Evolutionary conservation across 345 rosid species (phyloP).

Genomic region (Moringa oleifera): DNA sequence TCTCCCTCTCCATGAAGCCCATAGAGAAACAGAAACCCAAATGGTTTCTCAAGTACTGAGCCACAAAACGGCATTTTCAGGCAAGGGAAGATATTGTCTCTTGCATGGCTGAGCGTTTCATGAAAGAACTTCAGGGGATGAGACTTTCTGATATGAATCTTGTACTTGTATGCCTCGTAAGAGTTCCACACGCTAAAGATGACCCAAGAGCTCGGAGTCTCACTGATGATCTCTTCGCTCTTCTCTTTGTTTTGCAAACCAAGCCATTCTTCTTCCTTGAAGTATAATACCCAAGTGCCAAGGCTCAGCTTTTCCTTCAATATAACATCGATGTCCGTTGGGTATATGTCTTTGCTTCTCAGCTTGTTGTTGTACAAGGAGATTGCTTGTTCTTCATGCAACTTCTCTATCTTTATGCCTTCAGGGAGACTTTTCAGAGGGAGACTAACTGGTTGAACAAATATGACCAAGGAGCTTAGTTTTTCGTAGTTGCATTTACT

Average conservation of each 20-base stretch:
- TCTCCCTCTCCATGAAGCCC: constrained; percentile 50
- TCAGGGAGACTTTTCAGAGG: constrained; percentile 11
- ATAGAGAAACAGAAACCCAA: constrained; percentile 43
- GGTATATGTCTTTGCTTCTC: constrained; percentile 35
- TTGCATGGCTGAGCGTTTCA: constrained; percentile 27
- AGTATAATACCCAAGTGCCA: constrained; percentile 56
- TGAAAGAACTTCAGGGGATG: constrained; percentile 23
- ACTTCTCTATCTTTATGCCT: constrained; percentile 34
- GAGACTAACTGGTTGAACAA: constrained; percentile 29
- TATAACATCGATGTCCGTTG: constrained; percentile 38
- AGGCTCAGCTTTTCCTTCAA: constrained; percentile 40
- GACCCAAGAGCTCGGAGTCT: constrained; percentile 34
- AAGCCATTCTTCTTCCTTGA: constrained; percentile 32
- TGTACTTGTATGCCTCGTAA: constrained; percentile 29
- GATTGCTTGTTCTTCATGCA: constrained; percentile 40
- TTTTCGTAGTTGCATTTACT: constrained; percentile 25
- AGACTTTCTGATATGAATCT: constrained; percentile 26
- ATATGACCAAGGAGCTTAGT: constrained; percentile 29
- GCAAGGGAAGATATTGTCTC: constrained; percentile 32
- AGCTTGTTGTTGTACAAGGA: constrained; percentile 37
- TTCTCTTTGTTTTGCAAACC: constrained; percentile 10
- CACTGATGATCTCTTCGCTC: constrained; percentile 8
- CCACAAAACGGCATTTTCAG: constrained; percentile 29
- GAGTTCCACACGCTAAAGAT: constrained; percentile 59
- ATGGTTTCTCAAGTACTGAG: constrained; percentile 20